Evolutionary conservation across 768 basidiomycete genomes (phyloP), one percentile per base, ranked within the genome.

Genomic region (Lactifluus subvellereus): DNA sequence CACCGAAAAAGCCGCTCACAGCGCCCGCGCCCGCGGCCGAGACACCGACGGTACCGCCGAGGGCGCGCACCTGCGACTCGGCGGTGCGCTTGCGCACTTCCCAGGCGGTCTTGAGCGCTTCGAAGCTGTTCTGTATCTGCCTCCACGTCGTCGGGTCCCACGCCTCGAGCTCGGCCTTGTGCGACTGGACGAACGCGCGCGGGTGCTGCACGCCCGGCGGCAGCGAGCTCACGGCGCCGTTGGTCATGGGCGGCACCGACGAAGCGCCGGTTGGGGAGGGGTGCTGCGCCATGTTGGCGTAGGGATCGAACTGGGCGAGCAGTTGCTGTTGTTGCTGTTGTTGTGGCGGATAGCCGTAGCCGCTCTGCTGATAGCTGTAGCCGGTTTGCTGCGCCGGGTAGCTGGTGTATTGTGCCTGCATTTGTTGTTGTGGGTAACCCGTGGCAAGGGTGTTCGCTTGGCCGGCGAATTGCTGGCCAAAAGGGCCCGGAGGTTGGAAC

Each of bases 41-140:
- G 11, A 56, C 50, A 8, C 55, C 59, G 20, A 45, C 55, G 9
- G 56, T 61, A 77, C 84, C 70, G 71, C 77, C 72, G 71, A 81
- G 71, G 69, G 79, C 80, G 37, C 71, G 74, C 11, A 81, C 73
- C 60, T 79, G 75, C 30, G 71, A 72, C 61, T 79, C 79, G 16
- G 88, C 73, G 65, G 88, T 85, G 54, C 74, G 76, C 71, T 83
- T 86, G 60, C 86, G 77, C 35, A 56, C 66, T 50, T 80, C 82
- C 90, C 90, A 92, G 1, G 85, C 80, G 27, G 74, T 72, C 73
- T 85, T 87, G 67, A 92, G 78, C 11, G 76, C 75, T 57, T 91
- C 87, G 62, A 90, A 88, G 0, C 80, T 69, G 61, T 73, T 74
- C 33, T 89, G 71, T 42, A 85, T 76, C 64, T 76, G 71, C 30